A percentile compares a stretch with the other conserved stretches of the same genome.
These are phyloP conservation scores for Capronia coronata DNA, from an alignment of 2,329 filamentous ascomycete genomes.

Conservation along the genomic window DNA sequence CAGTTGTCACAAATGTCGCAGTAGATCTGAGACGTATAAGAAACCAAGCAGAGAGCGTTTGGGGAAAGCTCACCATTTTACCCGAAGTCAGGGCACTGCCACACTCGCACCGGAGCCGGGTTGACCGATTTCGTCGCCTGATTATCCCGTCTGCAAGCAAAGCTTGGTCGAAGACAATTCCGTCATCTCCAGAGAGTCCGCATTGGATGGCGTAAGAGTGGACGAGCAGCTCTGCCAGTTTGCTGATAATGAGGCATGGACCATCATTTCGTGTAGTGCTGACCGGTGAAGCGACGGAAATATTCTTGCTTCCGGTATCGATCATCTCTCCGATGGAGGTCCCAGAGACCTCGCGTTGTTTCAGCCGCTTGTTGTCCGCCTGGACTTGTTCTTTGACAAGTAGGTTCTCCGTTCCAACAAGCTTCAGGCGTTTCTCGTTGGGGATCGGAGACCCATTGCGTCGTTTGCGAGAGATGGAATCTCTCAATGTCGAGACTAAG, in stretches of 20 bases:
- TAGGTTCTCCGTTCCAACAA: background rate
- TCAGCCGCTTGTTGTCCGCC: background rate
- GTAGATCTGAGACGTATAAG: conserved; percentile 7
- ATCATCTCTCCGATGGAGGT: background rate
- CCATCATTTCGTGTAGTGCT: background rate
- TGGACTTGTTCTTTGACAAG: background rate
- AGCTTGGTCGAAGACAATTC: conserved; percentile 9
- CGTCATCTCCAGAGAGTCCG: background rate
- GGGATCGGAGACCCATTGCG: background rate
- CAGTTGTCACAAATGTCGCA: conserved; percentile 19
- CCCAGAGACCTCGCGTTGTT: background rate
- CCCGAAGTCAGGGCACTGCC: conserved; percentile 3
- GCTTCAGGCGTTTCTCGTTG: conserved; percentile 6
- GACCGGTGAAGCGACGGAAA: background rate
- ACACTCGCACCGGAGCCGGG: conserved; percentile 16
- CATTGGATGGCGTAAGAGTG: conserved; percentile 15
- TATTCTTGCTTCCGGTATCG: background rate
- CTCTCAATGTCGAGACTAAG: conserved; percentile 19
- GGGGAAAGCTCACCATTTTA: conserved; percentile 8
- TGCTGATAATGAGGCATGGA: conserved; percentile 1
- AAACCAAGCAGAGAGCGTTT: background rate
- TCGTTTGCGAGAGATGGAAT: conserved; percentile 13
- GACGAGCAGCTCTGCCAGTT: conserved; percentile 15
- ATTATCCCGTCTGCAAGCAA: conserved; percentile 10
- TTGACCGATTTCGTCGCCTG: conserved; percentile 4